phyloP scores from a whole-genome alignment of 2,329 filamentous ascomycete species.

The Aspergillus hortae region DNA sequence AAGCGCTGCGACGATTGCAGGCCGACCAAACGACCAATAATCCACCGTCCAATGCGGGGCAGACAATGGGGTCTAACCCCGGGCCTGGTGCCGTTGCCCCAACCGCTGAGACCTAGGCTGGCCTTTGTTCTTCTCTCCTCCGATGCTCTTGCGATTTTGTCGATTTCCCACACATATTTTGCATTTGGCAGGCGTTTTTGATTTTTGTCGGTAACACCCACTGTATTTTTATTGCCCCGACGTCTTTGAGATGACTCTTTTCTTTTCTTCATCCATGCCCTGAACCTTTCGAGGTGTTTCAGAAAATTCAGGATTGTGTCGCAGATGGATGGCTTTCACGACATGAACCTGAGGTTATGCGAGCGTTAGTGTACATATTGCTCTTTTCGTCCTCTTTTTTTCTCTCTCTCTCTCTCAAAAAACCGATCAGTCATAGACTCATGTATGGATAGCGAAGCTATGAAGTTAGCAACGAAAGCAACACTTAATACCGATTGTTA shows the following conservation, averaged over 20 bases:
- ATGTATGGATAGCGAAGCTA: slow-evolving; percentile 37
- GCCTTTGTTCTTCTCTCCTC: slow-evolving; percentile 17
- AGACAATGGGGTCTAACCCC: slow-evolving; percentile 28
- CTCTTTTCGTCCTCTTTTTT: slow-evolving; percentile 15
- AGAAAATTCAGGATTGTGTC: slow-evolving; percentile 19
- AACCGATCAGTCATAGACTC: slow-evolving; percentile 23
- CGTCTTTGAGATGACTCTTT: slow-evolving; percentile 4
- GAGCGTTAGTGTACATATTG: slow-evolving; percentile 38
- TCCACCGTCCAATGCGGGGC: slow-evolving; percentile 16
- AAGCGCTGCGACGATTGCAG: slow-evolving; percentile 35
- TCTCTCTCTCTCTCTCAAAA: slow-evolving; percentile 9
- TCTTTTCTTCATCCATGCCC: slow-evolving; percentile 2
- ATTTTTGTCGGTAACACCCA: slow-evolving; percentile 14
- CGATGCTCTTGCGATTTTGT: slow-evolving; percentile 11
- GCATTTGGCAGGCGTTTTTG: slow-evolving; percentile 35
- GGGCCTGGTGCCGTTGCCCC: slow-evolving; percentile 27
- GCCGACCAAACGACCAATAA: slow-evolving; percentile 30
- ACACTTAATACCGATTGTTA: slow-evolving; percentile 31
- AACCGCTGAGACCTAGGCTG: slow-evolving; percentile 28
- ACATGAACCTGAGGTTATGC: slow-evolving; percentile 23
- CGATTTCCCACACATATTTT: slow-evolving; percentile 13
- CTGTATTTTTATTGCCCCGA: slow-evolving; percentile 25
- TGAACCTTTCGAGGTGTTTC: slow-evolving; percentile 14
- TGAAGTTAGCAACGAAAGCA: slow-evolving; percentile 33
- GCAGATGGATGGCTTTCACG: slow-evolving; percentile 18